Base-by-base conservation (phyloP, 1,284 basidiomycete species). In the Fomitopsis palustris region DNA sequence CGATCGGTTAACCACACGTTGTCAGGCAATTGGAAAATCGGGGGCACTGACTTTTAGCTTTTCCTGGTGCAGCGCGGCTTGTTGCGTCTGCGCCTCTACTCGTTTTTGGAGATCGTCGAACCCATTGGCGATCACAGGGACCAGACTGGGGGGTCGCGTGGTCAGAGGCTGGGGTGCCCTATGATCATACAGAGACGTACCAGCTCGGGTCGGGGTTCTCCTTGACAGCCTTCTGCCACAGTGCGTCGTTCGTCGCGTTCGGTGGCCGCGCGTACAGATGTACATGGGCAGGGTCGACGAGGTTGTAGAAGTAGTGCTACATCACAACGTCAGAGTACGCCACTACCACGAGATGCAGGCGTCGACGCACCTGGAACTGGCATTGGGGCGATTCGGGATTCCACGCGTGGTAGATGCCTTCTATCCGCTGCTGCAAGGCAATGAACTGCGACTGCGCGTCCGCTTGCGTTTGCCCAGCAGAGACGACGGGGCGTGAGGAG, bases 231-330 rank as follows among this genome's bases (percentile, higher is more conserved):
- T 88, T 89, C 65, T 90, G 85, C 93, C 93, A 95, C 55, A 89
- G 70, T 6, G 80, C 79, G 42, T 94, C 91, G 61, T 92, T 90
- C 6, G 79, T 83, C 2, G 88, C 88, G 64, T 89, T 91, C 4
- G 78, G 70, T 7, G 93, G 93, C 31, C 92, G 83, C 5, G 85
- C 88, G 65, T 93, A 95, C 58, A 86, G 68, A 29, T 78, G 78
- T 2, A 90, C 82, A 65, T 89, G 83, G 2, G 78, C 78, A 0
- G 91, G 88, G 63, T 92, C 89, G 6, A 95, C 93, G 3, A 93
- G 78, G 67, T 95, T 95, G 72, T 95, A 95, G 70, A 93, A 95
- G 66, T 85, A 87, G 70, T 93, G 83, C 88, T 92, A 61, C 51
- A 7, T n/a, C 45, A 21, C 33, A 12, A 38, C 19, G 3, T 35